Conservation (phyloP, 208 protist genomes). For the Crithidia mellificae region DNA sequence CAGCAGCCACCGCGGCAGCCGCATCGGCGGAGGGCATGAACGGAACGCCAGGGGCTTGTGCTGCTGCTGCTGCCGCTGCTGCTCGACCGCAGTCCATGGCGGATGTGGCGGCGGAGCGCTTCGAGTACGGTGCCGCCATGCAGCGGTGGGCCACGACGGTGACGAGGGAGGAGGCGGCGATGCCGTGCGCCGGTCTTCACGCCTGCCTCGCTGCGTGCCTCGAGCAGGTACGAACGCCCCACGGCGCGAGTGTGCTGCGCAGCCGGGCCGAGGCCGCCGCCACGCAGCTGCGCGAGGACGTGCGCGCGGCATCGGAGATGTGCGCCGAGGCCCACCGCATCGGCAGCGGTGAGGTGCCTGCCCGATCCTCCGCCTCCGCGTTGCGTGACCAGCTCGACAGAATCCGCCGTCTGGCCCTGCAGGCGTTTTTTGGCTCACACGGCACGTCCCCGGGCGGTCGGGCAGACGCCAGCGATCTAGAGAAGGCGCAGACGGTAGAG, state of each 20-base stretch:
- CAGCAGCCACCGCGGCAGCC: conserved; percentile 6
- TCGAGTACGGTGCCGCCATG: conserved; percentile 35
- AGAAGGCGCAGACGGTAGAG: conserved; percentile 10
- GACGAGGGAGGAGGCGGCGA: too few relatives aligned
- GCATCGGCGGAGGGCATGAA: too few relatives aligned
- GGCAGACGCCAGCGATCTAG: too few relatives aligned
- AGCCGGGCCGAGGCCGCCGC: conserved; percentile 20
- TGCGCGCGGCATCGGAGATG: conserved; percentile 4
- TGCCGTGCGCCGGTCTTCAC: neutral
- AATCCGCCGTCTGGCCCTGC: neutral
- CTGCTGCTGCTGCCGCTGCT: conserved; percentile 6
- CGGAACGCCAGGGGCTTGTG: neutral
- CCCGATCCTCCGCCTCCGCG: neutral
- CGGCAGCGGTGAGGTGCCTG: neutral
- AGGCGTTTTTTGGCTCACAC: neutral
- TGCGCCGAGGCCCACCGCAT: neutral
- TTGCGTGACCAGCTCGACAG: neutral
- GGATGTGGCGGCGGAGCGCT: conserved; percentile 37
- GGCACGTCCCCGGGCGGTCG: neutral
- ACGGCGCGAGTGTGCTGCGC: conserved; percentile 22
- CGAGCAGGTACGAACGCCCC: conserved; percentile 9
- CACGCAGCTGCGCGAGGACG: conserved; percentile 26
- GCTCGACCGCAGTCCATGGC: conserved; percentile 26
- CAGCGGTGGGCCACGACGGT: conserved; percentile 7
- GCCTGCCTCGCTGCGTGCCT: conserved; percentile 24